A percentile compares a stretch with the other conserved stretches of the same genome.
Conservation (phyloP, 202 grass and related monocot genomes). For the Dendrocalamus latiflorus region DNA sequence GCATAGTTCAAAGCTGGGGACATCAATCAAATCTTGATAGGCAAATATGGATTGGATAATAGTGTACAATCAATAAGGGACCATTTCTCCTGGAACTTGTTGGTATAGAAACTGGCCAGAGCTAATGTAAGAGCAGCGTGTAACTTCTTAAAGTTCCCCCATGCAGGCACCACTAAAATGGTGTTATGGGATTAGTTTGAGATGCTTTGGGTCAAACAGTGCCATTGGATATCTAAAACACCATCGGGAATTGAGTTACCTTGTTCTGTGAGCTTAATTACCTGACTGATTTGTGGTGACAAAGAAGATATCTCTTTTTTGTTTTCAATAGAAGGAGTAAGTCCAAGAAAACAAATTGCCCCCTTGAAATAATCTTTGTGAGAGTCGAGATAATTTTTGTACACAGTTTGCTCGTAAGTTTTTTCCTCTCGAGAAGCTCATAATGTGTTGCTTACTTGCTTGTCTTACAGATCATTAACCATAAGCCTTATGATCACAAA, state of each 20-base stretch:
- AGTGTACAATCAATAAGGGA: neutral
- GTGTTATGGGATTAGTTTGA: neutral
- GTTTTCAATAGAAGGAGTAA: neutral
- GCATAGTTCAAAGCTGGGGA: neutral
- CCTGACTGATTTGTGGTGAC: neutral
- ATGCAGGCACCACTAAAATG: neutral
- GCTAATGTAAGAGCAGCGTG: neutral
- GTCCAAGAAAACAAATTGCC: neutral
- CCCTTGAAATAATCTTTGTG: neutral
- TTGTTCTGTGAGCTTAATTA: neutral
- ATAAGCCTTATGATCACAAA: conserved; percentile 81
- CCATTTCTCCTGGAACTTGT: neutral
- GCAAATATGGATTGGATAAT: neutral
- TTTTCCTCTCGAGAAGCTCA: neutral
- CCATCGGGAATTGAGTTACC: neutral
- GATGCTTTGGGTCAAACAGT: neutral
- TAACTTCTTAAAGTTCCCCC: neutral
- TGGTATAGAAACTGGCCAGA: neutral
- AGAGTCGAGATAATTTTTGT: neutral
- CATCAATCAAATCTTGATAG: neutral
- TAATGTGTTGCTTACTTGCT: neutral
- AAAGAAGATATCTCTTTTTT: neutral
- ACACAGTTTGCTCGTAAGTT: neutral
- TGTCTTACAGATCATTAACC: conserved; percentile 81
- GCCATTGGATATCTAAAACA: neutral